phyloP scores from a whole-genome alignment of 2,329 filamentous ascomycete genomes.

The Mariannaea elegans region DNA sequence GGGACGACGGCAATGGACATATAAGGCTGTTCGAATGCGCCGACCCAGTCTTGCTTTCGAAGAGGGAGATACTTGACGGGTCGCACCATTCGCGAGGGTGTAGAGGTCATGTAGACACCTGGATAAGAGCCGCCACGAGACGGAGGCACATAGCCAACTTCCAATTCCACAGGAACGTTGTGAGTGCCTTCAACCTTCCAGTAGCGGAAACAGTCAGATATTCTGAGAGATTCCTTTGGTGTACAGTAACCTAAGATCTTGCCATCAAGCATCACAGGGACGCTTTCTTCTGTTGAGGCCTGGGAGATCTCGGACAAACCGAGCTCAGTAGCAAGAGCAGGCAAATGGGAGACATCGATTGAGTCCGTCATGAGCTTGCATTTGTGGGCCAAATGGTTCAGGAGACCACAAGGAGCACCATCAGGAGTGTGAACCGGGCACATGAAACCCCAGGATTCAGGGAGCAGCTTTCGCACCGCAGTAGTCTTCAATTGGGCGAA shows the following conservation, averaged over 20 bases:
- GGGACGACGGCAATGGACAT: constrained; percentile 97
- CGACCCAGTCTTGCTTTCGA: constrained; percentile 86
- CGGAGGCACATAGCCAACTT: constrained; percentile 90
- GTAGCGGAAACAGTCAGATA: constrained; percentile 87
- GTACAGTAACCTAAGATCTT: constrained; percentile 90
- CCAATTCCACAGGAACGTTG: constrained; percentile 81
- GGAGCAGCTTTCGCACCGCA: constrained; percentile 91
- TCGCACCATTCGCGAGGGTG: constrained; percentile 85
- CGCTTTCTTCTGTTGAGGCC: constrained; percentile 81
- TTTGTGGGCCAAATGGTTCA: constrained; percentile 96
- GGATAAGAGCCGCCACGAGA: constrained; percentile 95
- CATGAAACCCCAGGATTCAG: constrained; percentile 97
- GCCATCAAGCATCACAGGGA: constrained; percentile 91
- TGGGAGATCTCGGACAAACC: constrained; percentile 81
- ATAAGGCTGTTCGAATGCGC: constrained; percentile 95
- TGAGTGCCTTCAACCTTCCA: constrained; percentile 95
- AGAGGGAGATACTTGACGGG: constrained; percentile 92
- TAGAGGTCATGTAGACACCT: constrained; percentile 91
- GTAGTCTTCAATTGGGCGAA: constrained; percentile 98
- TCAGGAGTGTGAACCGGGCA: constrained; percentile 98
- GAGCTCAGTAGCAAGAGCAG: constrained; percentile 78
- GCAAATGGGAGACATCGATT: constrained; percentile 78
- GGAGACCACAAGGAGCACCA: constrained; percentile 90
- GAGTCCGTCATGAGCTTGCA: constrained; percentile 85
- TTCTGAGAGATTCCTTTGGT: constrained; percentile 80